Conservation (phyloP, 2,329 filamentous ascomycete genomes). For the Geosmithia flava region DNA sequence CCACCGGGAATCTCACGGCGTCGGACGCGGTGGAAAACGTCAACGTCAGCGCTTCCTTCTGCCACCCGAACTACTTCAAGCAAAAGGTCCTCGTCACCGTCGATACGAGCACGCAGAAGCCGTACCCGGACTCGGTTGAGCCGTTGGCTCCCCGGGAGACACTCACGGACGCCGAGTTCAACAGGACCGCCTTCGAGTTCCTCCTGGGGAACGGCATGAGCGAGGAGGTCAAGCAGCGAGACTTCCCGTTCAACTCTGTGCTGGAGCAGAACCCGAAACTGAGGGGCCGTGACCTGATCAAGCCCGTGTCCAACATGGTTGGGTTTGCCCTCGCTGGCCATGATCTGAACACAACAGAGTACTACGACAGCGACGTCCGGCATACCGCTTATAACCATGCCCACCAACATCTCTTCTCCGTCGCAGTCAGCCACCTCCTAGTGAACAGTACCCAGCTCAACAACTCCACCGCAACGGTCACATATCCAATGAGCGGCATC, state of each 20-base stretch:
- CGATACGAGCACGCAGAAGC: slow-evolving; percentile 1
- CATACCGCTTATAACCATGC: slow-evolving; percentile 11
- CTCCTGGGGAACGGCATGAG: slow-evolving; percentile 15
- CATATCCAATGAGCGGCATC: slow-evolving; percentile 12
- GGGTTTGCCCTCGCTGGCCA: slow-evolving; percentile 16
- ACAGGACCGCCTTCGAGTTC: slow-evolving; percentile 19
- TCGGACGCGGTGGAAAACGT: not conserved
- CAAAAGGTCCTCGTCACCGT: slow-evolving; percentile 30
- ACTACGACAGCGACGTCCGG: slow-evolving; percentile 1
- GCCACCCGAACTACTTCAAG: slow-evolving; percentile 29
- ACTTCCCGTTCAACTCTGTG: slow-evolving; percentile 9
- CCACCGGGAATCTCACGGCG: not conserved
- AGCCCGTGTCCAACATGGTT: slow-evolving; percentile 17
- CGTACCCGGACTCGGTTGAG: slow-evolving; percentile 2
- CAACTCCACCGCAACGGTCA: slow-evolving; percentile 3
- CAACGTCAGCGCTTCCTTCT: slow-evolving; percentile 25
- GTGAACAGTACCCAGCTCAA: slow-evolving; percentile 4
- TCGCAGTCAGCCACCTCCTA: slow-evolving; percentile 8
- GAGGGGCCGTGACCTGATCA: not conserved
- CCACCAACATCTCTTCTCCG: slow-evolving; percentile 18
- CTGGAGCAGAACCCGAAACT: slow-evolving; percentile 14
- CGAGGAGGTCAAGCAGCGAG: slow-evolving; percentile 1
- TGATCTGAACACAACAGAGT: slow-evolving; percentile 1
- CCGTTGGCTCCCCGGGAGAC: slow-evolving; percentile 2
- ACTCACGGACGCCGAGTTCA: slow-evolving; percentile 15